A percentile compares a stretch with the other conserved stretches of the same genome.
These are phyloP conservation scores for Hirsutella minnesotensis DNA, from an alignment of 2,329 filamentous ascomycete species.

Conservation along the genomic window DNA sequence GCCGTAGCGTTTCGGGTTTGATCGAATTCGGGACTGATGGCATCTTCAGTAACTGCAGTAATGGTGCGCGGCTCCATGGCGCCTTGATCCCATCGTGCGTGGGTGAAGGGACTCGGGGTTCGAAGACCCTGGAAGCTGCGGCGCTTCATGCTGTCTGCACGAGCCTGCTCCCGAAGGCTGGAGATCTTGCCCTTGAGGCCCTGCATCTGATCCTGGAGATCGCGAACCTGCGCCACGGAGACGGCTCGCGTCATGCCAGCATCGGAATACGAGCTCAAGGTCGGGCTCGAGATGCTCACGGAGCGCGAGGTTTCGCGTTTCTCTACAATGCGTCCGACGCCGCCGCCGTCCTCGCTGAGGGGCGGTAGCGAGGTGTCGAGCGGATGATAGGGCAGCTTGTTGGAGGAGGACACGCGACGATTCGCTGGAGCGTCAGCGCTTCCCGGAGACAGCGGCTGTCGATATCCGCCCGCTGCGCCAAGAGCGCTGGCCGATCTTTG, in stretches of 20 bases:
- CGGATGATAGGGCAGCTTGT: conserved; percentile 24
- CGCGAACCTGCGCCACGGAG: conserved; percentile 61
- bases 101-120: conserved; percentile 68
- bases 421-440: conserved; percentile 29
- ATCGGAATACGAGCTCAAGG: conserved; percentile 28
- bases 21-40: too few relatives aligned
- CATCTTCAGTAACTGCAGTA: not conserved
- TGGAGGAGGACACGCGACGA: conserved; percentile 16
- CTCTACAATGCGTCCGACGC: conserved; percentile 13
- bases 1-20: too few relatives aligned
- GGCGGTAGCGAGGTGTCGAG: conserved; percentile 36
- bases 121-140: conserved; percentile 66
- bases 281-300: conserved; percentile 31
- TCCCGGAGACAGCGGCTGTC: conserved; percentile 33
- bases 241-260: conserved; percentile 49
- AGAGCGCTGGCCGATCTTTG: conserved; percentile 54
- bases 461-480: conserved; percentile 45
- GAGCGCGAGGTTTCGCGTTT: conserved; percentile 20
- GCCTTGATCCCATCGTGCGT: conserved; percentile 34
- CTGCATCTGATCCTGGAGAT: conserved; percentile 73
- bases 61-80: conserved; percentile 12
- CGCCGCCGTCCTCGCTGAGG: conserved; percentile 40
- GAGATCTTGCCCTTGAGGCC: conserved; percentile 80
- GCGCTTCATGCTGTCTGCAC: conserved; percentile 67
- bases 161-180: conserved; percentile 62